These are phyloP conservation scores for Xerocomellus chrysenteron DNA, from an alignment of 768 basidiomycete species.

Conservation along the genomic window DNA sequence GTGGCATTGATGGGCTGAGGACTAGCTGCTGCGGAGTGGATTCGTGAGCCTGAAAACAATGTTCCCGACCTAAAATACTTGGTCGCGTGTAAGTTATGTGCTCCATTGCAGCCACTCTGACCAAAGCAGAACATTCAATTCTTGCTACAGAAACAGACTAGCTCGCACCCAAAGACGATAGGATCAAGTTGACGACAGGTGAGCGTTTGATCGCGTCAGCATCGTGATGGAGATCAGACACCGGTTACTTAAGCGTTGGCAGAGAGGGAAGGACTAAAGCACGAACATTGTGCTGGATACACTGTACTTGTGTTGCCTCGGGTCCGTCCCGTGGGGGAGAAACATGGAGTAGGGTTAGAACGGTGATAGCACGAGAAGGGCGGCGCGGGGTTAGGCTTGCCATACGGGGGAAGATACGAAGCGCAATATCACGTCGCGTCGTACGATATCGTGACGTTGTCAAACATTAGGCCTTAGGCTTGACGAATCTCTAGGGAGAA, in stretches of 20 bases:
- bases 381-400: conserved; percentile 12
- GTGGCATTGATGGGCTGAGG: neutral
- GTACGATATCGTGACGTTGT: conserved; percentile 9
- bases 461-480: neutral
- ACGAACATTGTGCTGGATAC: too few relatives aligned
- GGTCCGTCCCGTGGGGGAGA: neutral
- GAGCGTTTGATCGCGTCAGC: neutral
- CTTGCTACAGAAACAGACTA: neutral
- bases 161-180: neutral
- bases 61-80: neutral
- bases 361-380: neutral
- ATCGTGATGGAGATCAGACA: neutral
- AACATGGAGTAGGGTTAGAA: neutral
- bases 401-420: neutral
- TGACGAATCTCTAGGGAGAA: neutral
- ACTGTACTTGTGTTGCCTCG: neutral
- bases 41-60: neutral
- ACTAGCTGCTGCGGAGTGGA: neutral
- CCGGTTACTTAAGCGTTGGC: neutral
- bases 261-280: neutral
- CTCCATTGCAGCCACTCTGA: too few relatives aligned
- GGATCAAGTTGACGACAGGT: neutral
- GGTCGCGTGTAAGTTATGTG: neutral
- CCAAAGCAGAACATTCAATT: neutral
- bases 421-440: neutral